phyloP scores from a whole-genome alignment of 2,329 filamentous ascomycete genomes.

The Ophiostoma pallidulum region DNA sequence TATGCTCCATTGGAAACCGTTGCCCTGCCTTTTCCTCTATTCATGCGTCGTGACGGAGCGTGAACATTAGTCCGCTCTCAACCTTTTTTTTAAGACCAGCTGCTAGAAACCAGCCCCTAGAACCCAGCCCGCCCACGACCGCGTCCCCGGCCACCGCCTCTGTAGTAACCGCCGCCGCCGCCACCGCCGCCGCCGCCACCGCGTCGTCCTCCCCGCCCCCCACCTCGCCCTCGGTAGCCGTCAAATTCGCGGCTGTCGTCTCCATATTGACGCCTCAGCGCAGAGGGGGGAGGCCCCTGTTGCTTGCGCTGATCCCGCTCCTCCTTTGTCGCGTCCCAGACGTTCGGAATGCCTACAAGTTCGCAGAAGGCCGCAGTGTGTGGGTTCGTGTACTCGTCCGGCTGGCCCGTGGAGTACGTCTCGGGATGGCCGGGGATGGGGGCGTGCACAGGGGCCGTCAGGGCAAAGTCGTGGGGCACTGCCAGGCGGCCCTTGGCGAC shows the following conservation, averaged over 20 bases:
- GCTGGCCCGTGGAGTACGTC: slow-evolving; percentile 41
- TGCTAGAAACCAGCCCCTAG: not conserved
- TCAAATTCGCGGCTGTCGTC: slow-evolving; percentile 24
- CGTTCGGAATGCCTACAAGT: slow-evolving; percentile 66
- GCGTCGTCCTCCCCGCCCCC: slow-evolving; percentile 25
- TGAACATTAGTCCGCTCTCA: too few species aligned
- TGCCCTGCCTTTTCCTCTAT: too few species aligned
- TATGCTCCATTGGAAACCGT: too few species aligned
- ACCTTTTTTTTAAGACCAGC: too few species aligned
- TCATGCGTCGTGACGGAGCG: too few species aligned
- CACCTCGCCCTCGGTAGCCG: slow-evolving; percentile 27
- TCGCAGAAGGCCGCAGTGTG: slow-evolving; percentile 79
- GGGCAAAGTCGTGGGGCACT: slow-evolving; percentile 68
- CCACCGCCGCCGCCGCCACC: slow-evolving; percentile 25
- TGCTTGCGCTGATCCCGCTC: slow-evolving; percentile 52
- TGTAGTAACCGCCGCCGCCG: slow-evolving; percentile 23
- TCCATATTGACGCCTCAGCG: slow-evolving; percentile 21
- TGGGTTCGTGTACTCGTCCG: slow-evolving; percentile 74
- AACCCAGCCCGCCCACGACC: too few species aligned
- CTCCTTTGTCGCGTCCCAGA: slow-evolving; percentile 62
- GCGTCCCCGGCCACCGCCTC: slow-evolving; percentile 23
- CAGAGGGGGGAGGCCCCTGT: slow-evolving; percentile 43
- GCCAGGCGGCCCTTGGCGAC: slow-evolving; percentile 50
- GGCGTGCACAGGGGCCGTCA: slow-evolving; percentile 65
- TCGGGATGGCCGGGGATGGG: slow-evolving; percentile 37